These are phyloP conservation scores for Aurinia saxatilis DNA, from an alignment of 345 rosid genomes.

Conservation along the genomic window DNA sequence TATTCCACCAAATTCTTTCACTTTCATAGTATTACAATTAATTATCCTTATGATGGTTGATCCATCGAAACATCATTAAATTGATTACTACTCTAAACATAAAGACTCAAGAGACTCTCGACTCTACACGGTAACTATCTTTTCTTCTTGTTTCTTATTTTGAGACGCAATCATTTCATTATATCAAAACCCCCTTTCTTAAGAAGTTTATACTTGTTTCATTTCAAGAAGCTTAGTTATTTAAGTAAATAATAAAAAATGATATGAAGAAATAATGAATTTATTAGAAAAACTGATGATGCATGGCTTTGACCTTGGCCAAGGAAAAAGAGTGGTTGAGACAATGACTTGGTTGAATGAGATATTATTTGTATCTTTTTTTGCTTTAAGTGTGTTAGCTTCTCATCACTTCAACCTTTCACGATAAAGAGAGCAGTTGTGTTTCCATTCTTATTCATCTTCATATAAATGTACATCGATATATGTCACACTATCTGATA, in stretches of 20 bases:
- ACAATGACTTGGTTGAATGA: conserved; percentile 22
- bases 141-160: background rate
- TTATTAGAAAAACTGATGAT: background rate
- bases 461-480: background rate
- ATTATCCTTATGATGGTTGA: too few species aligned
- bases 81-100: conserved; percentile 10
- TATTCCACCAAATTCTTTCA: background rate
- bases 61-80: too few species aligned
- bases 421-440: conserved; percentile 29
- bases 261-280: background rate
- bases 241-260: background rate
- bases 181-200: background rate
- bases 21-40: too few species aligned
- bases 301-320: conserved; percentile 30
- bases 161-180: background rate
- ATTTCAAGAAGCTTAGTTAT: background rate
- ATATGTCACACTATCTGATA: background rate
- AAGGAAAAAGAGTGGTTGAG: conserved; percentile 26
- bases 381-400: conserved; percentile 25
- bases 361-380: background rate
- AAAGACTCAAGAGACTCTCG: background rate
- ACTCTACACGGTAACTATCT: conserved; percentile 9
- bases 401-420: conserved; percentile 26
- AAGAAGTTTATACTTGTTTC: background rate
- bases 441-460: conserved; percentile 19